phyloP scores from a whole-genome alignment of 2,329 filamentous ascomycete genomes.

The Leptographium flavum region DNA sequence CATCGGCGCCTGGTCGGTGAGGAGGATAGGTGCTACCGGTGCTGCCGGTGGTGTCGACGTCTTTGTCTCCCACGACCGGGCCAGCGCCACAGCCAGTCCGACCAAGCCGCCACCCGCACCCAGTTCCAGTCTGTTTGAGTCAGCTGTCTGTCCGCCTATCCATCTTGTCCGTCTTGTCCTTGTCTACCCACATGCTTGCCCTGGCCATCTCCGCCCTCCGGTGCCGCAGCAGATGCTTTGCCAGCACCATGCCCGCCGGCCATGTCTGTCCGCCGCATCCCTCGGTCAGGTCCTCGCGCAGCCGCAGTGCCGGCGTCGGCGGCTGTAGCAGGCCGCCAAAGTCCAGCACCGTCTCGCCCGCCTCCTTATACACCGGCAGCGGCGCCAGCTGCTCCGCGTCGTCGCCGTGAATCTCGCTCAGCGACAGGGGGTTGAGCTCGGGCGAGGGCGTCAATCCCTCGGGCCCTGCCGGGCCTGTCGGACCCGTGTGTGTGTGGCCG shows the following conservation, averaged over 20 bases:
- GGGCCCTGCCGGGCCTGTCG: neutral
- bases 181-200: slow-evolving; percentile 56
- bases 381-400: slow-evolving; percentile 36
- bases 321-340: slow-evolving; percentile 57
- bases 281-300: slow-evolving; percentile 73
- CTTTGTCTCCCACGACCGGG: slow-evolving; percentile 19
- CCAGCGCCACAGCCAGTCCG: slow-evolving; percentile 47
- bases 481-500: neutral
- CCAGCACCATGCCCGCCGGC: slow-evolving; percentile 83
- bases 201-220: slow-evolving; percentile 47
- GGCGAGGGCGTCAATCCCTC: slow-evolving; percentile 26
- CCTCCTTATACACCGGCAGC: slow-evolving; percentile 42
- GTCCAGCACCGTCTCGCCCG: slow-evolving; percentile 35
- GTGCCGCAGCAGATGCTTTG: slow-evolving; percentile 71
- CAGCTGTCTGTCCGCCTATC: neutral
- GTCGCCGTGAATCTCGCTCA: slow-evolving; percentile 17
- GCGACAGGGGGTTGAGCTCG: slow-evolving; percentile 32
- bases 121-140: slow-evolving; percentile 57
- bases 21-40: slow-evolving; percentile 23
- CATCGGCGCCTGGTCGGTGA: slow-evolving; percentile 87
- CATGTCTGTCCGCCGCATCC: slow-evolving; percentile 91
- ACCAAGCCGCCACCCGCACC: slow-evolving; percentile 86
- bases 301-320: slow-evolving; percentile 49
- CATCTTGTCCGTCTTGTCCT: slow-evolving; percentile 30
- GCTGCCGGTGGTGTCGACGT: slow-evolving; percentile 27